Conservation (phyloP, 1,139 yeast genomes). For the Maudiozyma humilis region DNA sequence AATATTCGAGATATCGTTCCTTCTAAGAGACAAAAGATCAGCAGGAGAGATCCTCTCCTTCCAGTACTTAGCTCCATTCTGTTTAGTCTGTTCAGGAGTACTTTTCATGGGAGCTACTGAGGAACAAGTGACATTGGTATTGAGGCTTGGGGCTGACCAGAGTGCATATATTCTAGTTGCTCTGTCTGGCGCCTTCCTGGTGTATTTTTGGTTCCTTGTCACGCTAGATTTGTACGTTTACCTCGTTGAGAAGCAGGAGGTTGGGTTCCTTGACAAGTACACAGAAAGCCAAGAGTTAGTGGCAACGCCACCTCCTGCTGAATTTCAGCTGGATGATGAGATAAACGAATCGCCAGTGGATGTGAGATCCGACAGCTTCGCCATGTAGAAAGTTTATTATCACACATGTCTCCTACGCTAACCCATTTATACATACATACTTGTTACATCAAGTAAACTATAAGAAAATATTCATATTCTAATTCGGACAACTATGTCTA, state of each 20-base stretch:
- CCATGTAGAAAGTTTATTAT: neutral
- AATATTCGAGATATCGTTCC: slow-evolving; percentile 66
- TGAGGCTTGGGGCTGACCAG: slow-evolving; percentile 73
- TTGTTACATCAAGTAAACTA: too few relatives aligned
- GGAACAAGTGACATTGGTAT: slow-evolving; percentile 67
- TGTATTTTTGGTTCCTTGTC: slow-evolving; percentile 57
- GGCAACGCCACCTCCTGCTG: slow-evolving; percentile 4
- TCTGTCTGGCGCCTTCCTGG: slow-evolving; percentile 63
- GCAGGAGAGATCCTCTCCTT: slow-evolving; percentile 52
- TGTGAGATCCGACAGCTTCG: slow-evolving; percentile 3
- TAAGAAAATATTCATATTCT: too few relatives aligned
- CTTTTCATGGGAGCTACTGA: slow-evolving; percentile 89
- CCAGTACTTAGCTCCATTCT: slow-evolving; percentile 78
- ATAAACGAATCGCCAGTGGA: neutral
- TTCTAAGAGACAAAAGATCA: slow-evolving; percentile 49
- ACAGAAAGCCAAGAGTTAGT: neutral
- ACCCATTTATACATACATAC: too few relatives aligned
- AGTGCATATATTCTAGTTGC: slow-evolving; percentile 73
- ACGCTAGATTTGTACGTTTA: slow-evolving; percentile 50
- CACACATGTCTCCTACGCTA: neutral
- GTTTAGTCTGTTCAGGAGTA: slow-evolving; percentile 68
- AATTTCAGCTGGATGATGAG: slow-evolving; percentile 10
- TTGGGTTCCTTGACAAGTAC: slow-evolving; percentile 5
- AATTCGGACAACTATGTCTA: too few relatives aligned
- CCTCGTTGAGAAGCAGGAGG: slow-evolving; percentile 28